phyloP scores from a whole-genome alignment of 2,329 filamentous ascomycete species.

The Curvularia lunata region DNA sequence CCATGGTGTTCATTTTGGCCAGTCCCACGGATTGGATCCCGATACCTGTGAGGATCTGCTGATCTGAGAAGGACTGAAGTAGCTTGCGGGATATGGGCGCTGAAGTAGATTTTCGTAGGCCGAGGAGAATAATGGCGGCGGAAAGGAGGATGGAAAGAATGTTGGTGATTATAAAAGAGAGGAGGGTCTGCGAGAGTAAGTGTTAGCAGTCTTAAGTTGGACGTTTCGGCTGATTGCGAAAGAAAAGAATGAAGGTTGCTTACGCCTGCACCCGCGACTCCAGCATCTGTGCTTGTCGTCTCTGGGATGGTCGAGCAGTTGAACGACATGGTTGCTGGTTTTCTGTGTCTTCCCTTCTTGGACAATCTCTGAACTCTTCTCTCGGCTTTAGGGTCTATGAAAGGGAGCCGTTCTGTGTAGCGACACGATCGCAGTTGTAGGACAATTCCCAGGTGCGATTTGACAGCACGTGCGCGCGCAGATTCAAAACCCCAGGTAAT shows the following conservation, averaged over 20 bases:
- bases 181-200: conserved; percentile 54
- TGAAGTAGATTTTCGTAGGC: conserved; percentile 55
- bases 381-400: conserved; percentile 25
- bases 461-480: not conserved
- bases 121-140: conserved; percentile 63
- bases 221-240: not conserved
- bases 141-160: conserved; percentile 62
- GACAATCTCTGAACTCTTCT: conserved; percentile 7
- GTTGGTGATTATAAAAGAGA: conserved; percentile 72
- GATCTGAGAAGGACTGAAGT: conserved; percentile 69
- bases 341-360: not conserved
- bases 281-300: conserved; percentile 59
- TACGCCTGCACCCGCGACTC: conserved; percentile 65
- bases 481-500: too few relatives aligned
- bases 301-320: conserved; percentile 56
- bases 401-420: not conserved
- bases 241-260: conserved; percentile 23
- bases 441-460: not conserved
- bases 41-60: conserved; percentile 72
- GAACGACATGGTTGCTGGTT: conserved; percentile 18
- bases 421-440: not conserved
- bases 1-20: conserved; percentile 63
- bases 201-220: not conserved
- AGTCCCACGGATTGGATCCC: conserved; percentile 70
- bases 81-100: conserved; percentile 66